A percentile compares a stretch with the other conserved stretches of the same genome.
These are phyloP conservation scores for Euphorbia lathyris DNA, from an alignment of 345 rosid species.

Conservation along the genomic window DNA sequence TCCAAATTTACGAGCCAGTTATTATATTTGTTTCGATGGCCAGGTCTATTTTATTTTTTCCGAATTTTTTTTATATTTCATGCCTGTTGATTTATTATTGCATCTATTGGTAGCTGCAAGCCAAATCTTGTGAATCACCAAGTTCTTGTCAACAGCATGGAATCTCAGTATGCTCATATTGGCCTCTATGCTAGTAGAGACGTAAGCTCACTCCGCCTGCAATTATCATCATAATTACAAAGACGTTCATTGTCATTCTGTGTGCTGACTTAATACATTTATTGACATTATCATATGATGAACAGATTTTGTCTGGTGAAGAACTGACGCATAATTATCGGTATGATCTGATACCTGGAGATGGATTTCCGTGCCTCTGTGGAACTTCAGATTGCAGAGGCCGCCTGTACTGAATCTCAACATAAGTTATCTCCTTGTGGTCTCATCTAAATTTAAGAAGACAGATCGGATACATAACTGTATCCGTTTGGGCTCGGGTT, in stretches of 20 bases:
- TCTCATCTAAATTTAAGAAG: neutral
- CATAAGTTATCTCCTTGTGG: too few species aligned
- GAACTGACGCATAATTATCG: slow-evolving; percentile 73
- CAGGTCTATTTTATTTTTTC: neutral
- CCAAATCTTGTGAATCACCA: slow-evolving; percentile 81
- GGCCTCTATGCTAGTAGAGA: slow-evolving; percentile 87
- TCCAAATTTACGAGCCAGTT: neutral
- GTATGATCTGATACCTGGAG: slow-evolving; percentile 46
- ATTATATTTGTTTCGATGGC: neutral
- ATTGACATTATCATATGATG: too few species aligned
- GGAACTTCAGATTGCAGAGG: slow-evolving; percentile 66
- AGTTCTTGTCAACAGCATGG: slow-evolving; percentile 92
- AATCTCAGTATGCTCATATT: slow-evolving; percentile 65
- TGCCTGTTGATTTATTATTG: slow-evolving; percentile 8
- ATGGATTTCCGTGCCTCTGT: slow-evolving; percentile 69
- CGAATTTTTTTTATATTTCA: too few species aligned
- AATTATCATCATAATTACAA: slow-evolving; percentile 2
- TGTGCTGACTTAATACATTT: slow-evolving; percentile 1
- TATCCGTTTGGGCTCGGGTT: neutral
- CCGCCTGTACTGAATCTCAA: slow-evolving; percentile 42
- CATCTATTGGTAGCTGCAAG: slow-evolving; percentile 53
- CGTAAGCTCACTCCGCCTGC: slow-evolving; percentile 57
- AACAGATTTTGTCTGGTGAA: slow-evolving; percentile 95
- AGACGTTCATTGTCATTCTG: neutral
- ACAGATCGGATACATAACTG: neutral